Evolutionary conservation across 257 asterid genomes (phyloP), one percentile per base, ranked within the genome.

Genomic region (Nicotiana noctiflora): DNA sequence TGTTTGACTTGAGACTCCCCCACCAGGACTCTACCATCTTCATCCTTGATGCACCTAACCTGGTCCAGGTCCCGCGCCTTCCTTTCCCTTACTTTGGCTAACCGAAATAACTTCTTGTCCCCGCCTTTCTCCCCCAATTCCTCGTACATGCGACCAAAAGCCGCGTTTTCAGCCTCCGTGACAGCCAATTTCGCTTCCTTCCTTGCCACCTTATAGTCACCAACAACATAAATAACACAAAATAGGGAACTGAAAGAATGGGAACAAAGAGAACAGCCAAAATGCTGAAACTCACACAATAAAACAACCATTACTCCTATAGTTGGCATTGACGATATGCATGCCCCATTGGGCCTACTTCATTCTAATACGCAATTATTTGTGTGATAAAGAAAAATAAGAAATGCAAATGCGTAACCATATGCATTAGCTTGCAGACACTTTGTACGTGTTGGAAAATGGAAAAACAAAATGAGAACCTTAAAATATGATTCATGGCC

Each of bases 391-490:
- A 3, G 17, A 40, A 40, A 2, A 40, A 37, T 37, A 37, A 37
- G 46, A 40, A 40, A 40, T 2, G 10, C 49, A 40, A 64, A 68
- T 68, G 76, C 76, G 25, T 23, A 40, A n/a, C 37, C 5, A 32
- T 32, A 5, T 32, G 37, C 37, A 32, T 32, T 32, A 32, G 37
- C 37, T 32, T 32, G 37, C 37, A 11, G 17, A 66, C 37, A 37
- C 31, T n/a, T 18, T 68, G 18, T 68, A 68, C 32, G 10, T 3
- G 5, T n/a, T 37, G 13, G 5, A n/a, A 67, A 27, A 63, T 18
- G 52, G n/a, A 21, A 37, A 63, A 52, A 81, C 27, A 14, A 23
- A 62, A 49, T 6, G 10, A 64, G 3, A n/a, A 86, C 91, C 85
- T 86, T 88, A 64, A 37, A 86, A 79, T 88, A 27, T 1, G 29